These are phyloP conservation scores for Karstenula rhodostoma DNA, from an alignment of 2,329 filamentous ascomycete species.

Conservation along the genomic window DNA sequence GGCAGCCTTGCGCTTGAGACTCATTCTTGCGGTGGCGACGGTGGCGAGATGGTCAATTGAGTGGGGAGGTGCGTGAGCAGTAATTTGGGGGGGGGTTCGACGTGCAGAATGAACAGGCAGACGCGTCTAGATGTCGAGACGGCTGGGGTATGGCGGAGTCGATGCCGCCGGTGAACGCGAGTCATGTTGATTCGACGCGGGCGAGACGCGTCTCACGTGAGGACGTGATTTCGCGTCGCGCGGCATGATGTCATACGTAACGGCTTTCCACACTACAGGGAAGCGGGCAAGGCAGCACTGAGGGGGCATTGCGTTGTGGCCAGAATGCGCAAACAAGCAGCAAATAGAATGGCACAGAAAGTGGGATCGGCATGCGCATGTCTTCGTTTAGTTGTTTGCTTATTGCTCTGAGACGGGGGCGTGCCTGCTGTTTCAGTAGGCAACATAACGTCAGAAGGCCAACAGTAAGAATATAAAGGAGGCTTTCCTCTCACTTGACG, in stretches of 20 bases:
- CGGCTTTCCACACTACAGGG: slow-evolving; percentile 8
- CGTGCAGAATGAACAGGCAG: slow-evolving; percentile 11
- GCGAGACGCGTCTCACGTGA: slow-evolving; percentile 17
- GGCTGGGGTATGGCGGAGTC: slow-evolving; percentile 12
- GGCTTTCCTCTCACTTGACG: neutral
- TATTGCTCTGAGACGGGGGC: slow-evolving; percentile 1
- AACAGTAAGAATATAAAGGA: slow-evolving; percentile 17
- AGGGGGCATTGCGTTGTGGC: neutral
- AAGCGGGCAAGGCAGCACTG: slow-evolving; percentile 16
- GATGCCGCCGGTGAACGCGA: neutral
- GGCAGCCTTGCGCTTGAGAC: slow-evolving; percentile 61
- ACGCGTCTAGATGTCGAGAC: slow-evolving; percentile 1
- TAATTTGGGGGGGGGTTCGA: slow-evolving; percentile 11
- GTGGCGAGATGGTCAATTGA: slow-evolving; percentile 19
- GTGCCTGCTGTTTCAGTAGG: slow-evolving; percentile 20
- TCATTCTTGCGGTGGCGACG: slow-evolving; percentile 46
- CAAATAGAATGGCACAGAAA: slow-evolving; percentile 14
- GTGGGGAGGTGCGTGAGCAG: slow-evolving; percentile 13
- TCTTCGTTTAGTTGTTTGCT: slow-evolving; percentile 17
- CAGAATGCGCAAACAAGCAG: neutral
- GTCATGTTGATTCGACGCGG: neutral
- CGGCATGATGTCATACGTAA: slow-evolving; percentile 15
- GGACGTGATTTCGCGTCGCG: slow-evolving; percentile 4
- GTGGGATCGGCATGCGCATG: slow-evolving; percentile 12
- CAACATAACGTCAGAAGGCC: slow-evolving; percentile 33